Evolutionary conservation across 495 filamentous ascomycete genomes (phyloP).

Genomic region (Hypoxylon intermedium): DNA sequence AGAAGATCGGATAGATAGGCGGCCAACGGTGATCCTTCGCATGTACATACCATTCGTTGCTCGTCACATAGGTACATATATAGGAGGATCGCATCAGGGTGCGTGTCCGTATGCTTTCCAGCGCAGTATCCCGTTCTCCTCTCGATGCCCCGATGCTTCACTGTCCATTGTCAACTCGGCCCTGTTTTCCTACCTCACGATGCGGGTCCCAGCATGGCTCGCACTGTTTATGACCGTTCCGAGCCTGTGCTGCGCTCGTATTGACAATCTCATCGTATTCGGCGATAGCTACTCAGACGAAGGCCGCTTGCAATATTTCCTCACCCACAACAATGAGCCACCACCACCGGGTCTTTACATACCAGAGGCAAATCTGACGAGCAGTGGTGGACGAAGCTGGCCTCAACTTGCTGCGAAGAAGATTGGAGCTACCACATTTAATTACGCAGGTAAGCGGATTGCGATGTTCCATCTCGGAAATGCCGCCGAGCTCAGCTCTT

Average conservation of each 20-base stretch:
- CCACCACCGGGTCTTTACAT: slow-evolving; percentile 66
- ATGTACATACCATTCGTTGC: background rate
- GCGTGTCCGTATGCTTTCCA: background rate
- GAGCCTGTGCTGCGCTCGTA: slow-evolving; percentile 15
- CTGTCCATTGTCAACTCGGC: slow-evolving; percentile 7
- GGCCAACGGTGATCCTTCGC: slow-evolving; percentile 17
- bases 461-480: background rate
- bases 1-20: slow-evolving; percentile 10
- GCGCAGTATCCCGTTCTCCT: background rate
- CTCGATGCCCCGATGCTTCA: slow-evolving; percentile 12
- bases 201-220: slow-evolving; percentile 18
- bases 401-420: slow-evolving; percentile 64
- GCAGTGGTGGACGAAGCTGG: slow-evolving; percentile 73
- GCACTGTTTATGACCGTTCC: slow-evolving; percentile 7
- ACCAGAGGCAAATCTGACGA: slow-evolving; percentile 53
- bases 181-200: slow-evolving; percentile 1
- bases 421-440: slow-evolving; percentile 66
- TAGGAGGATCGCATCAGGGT: background rate
- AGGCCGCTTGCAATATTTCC: slow-evolving; percentile 66
- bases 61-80: slow-evolving; percentile 6
- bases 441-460: slow-evolving; percentile 62
- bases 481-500: background rate
- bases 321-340: slow-evolving; percentile 59
- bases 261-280: slow-evolving; percentile 48
- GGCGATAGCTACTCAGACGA: slow-evolving; percentile 82